phyloP scores from a whole-genome alignment of 2,329 filamentous ascomycete genomes.

The Aspergillus eucalypticola region DNA sequence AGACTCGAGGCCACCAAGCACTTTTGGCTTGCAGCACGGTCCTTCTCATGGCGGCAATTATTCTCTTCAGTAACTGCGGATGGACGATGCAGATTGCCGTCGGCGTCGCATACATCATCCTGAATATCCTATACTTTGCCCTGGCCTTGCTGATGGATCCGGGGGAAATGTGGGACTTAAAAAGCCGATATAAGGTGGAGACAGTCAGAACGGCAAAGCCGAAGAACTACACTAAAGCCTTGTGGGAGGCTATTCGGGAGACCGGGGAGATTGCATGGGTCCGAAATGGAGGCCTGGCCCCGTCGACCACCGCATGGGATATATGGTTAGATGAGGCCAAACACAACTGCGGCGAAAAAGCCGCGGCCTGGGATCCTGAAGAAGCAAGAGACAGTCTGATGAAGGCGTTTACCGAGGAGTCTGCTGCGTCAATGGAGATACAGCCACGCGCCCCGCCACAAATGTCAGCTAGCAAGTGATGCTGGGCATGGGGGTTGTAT shows the following conservation, averaged over 20 bases:
- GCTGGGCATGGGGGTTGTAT: no score
- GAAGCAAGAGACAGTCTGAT: neutral
- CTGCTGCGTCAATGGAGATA: neutral
- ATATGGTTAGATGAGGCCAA: constrained; percentile 49
- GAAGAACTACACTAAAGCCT: constrained; percentile 54
- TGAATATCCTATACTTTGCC: constrained; percentile 63
- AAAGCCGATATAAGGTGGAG: constrained; percentile 49
- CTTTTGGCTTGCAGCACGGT: constrained; percentile 62
- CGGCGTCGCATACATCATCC: constrained; percentile 57
- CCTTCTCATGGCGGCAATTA: constrained; percentile 62
- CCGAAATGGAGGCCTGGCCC: constrained; percentile 53
- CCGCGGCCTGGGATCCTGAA: neutral
- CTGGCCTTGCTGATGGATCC: constrained; percentile 52
- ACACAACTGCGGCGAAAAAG: constrained; percentile 1
- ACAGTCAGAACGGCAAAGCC: constrained; percentile 22
- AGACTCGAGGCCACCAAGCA: constrained; percentile 48
- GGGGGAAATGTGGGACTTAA: constrained; percentile 58
- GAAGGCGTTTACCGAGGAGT: neutral
- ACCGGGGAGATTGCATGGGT: constrained; percentile 58
- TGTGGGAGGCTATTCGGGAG: constrained; percentile 62
- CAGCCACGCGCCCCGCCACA: neutral
- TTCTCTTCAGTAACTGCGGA: constrained; percentile 64
- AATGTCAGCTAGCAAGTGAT: neutral
- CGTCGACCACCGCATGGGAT: constrained; percentile 55
- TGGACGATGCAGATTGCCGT: constrained; percentile 63